Conservation (phyloP, 192 early-diverging fungal species). For the Linderina pennispora region DNA sequence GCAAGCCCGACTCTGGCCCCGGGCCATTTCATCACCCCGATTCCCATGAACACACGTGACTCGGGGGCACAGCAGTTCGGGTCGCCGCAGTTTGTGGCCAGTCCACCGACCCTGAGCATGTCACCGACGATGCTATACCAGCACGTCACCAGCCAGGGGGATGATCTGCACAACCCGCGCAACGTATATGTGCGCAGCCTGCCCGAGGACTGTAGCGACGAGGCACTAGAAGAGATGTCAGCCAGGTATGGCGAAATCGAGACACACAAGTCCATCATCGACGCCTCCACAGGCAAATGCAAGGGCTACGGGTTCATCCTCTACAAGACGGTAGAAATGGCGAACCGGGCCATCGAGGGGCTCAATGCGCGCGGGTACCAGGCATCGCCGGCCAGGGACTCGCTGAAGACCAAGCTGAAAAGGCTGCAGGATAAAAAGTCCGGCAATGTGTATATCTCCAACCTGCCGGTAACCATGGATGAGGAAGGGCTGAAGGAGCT, state of each 20-base stretch:
- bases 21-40: slow-evolving; percentile 1
- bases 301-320: slow-evolving; percentile 89
- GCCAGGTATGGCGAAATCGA: slow-evolving; percentile 62
- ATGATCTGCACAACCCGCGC: slow-evolving; percentile 12
- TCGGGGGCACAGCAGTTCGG: neutral
- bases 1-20: neutral
- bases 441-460: slow-evolving; percentile 82
- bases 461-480: slow-evolving; percentile 66
- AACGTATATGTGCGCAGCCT: slow-evolving; percentile 83
- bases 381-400: slow-evolving; percentile 74
- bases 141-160: slow-evolving; percentile 2
- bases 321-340: slow-evolving; percentile 67
- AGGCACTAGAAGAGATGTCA: slow-evolving; percentile 57
- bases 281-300: slow-evolving; percentile 71
- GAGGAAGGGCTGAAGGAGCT: slow-evolving; percentile 61
- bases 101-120: slow-evolving; percentile 6
- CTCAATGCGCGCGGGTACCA: slow-evolving; percentile 59
- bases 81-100: slow-evolving; percentile 2
- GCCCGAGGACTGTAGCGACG: slow-evolving; percentile 62
- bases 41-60: neutral
- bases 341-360: slow-evolving; percentile 60
- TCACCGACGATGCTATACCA: neutral
- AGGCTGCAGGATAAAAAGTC: slow-evolving; percentile 68
- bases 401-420: slow-evolving; percentile 62
- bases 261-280: slow-evolving; percentile 80